Evolutionary conservation across 164 flowering plant genomes (phyloP).

Genomic region (Vitis riparia): DNA sequence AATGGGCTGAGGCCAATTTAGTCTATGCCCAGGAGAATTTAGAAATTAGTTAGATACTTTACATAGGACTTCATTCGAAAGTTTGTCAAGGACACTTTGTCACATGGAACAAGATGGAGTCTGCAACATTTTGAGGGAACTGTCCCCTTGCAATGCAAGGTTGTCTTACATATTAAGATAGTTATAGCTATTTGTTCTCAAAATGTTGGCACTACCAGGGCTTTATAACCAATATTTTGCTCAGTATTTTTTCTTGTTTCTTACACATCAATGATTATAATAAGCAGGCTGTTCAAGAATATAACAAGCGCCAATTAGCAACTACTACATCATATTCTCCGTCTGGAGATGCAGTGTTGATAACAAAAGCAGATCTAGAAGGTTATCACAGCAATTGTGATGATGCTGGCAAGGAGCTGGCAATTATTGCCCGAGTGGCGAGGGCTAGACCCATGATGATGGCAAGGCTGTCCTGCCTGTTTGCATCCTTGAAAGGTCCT

Average conservation of each 20-base stretch:
- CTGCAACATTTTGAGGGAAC: no score
- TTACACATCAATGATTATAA: background rate
- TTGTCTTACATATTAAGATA: background rate
- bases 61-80: background rate
- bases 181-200: background rate
- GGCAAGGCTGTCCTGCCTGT: constrained; percentile 62
- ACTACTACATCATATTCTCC: constrained; percentile 22
- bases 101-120: background rate
- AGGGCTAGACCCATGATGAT: constrained; percentile 60
- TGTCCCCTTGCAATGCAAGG: background rate
- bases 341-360: constrained; percentile 61
- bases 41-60: background rate
- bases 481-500: constrained; percentile 55
- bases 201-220: background rate
- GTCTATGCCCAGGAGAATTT: background rate
- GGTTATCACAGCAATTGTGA: constrained; percentile 49
- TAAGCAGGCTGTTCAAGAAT: constrained; percentile 79
- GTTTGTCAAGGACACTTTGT: background rate
- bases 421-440: constrained; percentile 21
- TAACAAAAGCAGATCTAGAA: constrained; percentile 78
- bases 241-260: background rate
- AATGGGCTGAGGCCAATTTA: background rate
- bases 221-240: background rate
- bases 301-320: constrained; percentile 25
- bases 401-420: constrained; percentile 26